Evolutionary conservation across 2,329 filamentous ascomycete genomes (phyloP).

Genomic region (Penicillium sp.): DNA sequence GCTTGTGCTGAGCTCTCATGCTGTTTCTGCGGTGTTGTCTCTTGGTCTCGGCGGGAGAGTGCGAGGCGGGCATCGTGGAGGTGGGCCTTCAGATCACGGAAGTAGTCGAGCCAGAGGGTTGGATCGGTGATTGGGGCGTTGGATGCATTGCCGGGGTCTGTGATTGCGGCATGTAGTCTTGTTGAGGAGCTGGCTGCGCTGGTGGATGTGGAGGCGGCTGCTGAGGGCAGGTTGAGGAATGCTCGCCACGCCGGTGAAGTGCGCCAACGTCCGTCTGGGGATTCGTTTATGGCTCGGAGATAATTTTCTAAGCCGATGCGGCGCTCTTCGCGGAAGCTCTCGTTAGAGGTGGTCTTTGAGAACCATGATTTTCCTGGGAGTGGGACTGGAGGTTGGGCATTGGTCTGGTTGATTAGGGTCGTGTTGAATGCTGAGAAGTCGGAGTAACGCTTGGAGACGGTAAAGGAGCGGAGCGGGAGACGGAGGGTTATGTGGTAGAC

Average conservation of each 20-base stretch:
- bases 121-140: slow-evolving; percentile 49
- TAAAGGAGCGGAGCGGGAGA: slow-evolving; percentile 61
- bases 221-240: slow-evolving; percentile 58
- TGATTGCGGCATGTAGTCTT: slow-evolving; percentile 45
- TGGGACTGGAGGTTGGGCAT: slow-evolving; percentile 52
- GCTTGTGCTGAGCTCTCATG: slow-evolving; percentile 64
- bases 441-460: slow-evolving; percentile 63
- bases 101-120: slow-evolving; percentile 64
- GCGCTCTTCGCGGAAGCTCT: slow-evolving; percentile 58
- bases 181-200: slow-evolving; percentile 33
- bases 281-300: slow-evolving; percentile 58
- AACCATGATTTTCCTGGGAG: slow-evolving; percentile 65
- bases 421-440: slow-evolving; percentile 61
- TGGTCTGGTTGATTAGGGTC: slow-evolving; percentile 52
- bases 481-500: slow-evolving; percentile 63
- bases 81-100: slow-evolving; percentile 59
- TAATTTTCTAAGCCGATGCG: slow-evolving; percentile 60
- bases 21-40: slow-evolving; percentile 59
- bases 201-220: slow-evolving; percentile 34
- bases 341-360: slow-evolving; percentile 56
- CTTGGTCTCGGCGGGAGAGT: slow-evolving; percentile 62
- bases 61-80: slow-evolving; percentile 61
- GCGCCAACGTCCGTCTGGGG: slow-evolving; percentile 60
- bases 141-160: slow-evolving; percentile 36
- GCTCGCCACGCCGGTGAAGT: slow-evolving; percentile 57